A percentile compares a stretch with the other conserved stretches of the same genome.
phyloP scores from a whole-genome alignment of 163 green algal species.

The Scenedesmus sp. region DNA sequence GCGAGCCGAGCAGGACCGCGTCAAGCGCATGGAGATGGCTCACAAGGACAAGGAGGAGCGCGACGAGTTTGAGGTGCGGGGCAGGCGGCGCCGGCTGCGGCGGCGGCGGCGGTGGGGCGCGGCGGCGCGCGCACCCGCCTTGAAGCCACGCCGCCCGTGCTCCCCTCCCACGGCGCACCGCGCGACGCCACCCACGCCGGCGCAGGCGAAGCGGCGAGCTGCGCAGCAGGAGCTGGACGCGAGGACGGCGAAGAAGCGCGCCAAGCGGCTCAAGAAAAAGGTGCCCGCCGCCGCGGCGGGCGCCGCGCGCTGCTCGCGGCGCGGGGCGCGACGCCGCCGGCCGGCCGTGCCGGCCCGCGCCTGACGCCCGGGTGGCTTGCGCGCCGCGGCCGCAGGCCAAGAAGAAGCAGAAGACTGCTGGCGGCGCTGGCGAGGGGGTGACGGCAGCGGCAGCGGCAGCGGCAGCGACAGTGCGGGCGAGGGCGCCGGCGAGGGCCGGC shows the following conservation, averaged over 20 bases:
- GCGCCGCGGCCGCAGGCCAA: conserved; percentile 37
- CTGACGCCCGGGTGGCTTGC: too few species aligned
- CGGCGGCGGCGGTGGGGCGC: not conserved
- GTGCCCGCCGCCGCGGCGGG: not conserved
- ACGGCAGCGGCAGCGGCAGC: too few species aligned
- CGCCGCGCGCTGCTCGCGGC: not conserved
- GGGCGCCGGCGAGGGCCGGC: not conserved
- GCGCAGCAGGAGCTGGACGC: conserved; percentile 57
- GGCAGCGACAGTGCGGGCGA: not conserved
- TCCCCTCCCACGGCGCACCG: too few species aligned
- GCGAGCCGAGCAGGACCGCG: conserved; percentile 70
- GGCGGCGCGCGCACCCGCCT: not conserved
- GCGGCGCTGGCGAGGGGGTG: not conserved
- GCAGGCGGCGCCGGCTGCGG: conserved; percentile 38
- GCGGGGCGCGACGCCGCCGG: too few species aligned
- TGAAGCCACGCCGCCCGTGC: not conserved
- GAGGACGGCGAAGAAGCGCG: conserved; percentile 68
- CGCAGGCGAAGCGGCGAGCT: conserved; percentile 26
- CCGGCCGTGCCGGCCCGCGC: too few species aligned
- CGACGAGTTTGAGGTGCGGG: conserved; percentile 52
- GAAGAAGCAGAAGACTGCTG: conserved; percentile 32
- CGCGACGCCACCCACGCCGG: not conserved
- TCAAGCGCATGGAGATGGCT: conserved; percentile 61
- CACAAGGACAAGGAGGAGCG: conserved; percentile 46
- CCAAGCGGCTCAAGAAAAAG: conserved; percentile 78